Evolutionary conservation across 441 rosid genomes (phyloP), one percentile per base, ranked within the genome.

Genomic region (Brassica hybrid): DNA sequence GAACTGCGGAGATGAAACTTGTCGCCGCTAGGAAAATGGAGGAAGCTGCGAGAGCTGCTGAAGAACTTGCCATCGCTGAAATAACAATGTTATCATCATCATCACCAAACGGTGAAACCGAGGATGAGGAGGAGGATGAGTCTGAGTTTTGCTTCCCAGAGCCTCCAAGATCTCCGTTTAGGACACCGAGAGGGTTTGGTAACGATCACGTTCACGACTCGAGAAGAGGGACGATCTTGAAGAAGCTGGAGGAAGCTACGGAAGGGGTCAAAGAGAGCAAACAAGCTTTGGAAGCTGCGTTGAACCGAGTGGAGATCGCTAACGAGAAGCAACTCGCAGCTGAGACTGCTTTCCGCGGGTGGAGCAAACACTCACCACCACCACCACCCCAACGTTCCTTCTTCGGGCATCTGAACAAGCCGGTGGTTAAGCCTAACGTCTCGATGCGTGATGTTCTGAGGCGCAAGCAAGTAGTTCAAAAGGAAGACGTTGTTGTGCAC

Each of bases 11-110:
- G 76, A 87, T 94, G 94, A 93, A 91, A 80, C 78, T 88, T 80
- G 67, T 86, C 71, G 99, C 99, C 6, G 97, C 97, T 41, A 91
- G 84, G 50, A 94, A 93, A 82, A 90, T 93, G 99, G 97, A 93
- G 83, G 99, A 88, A 86, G 99, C 99, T 70, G 99, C 99, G 2
- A 86, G 80, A 79, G 97, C 99, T 14, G 90, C 96, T 6, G 97
- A 94, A 85, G 96, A 93, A 17, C 89, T 94, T 21, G 99, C 99
- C 1, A 56, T 91, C 10, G 91, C 90, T 2, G 99, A 93, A 79
- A 86, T 91, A 54, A 83, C 86, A 69, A 85, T 82, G 68, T 56
- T 91, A 18, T 88, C 96, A 13, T 71, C 74, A 66, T 65, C 76
- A 14, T 2, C 57, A 52, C 0, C 57, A 27, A 65, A 82, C 9